Evolutionary conservation across 257 asterid species (phyloP).

Genomic region (Solanum chaucha): DNA sequence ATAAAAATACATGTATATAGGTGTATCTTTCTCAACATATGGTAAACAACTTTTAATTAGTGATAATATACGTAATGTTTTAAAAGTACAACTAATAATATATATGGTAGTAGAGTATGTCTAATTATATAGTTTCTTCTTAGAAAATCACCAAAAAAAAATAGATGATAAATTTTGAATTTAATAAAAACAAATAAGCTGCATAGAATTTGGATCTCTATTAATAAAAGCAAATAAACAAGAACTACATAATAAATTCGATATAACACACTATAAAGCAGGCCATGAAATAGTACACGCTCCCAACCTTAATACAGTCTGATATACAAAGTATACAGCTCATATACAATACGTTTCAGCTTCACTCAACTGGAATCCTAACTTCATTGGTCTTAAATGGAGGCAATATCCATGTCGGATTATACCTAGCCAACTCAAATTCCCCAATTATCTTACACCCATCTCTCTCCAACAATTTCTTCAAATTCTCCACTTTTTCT

Average conservation of each 20-base stretch:
- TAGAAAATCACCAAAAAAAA: too few relatives aligned
- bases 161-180: too few relatives aligned
- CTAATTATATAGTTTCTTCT: too few relatives aligned
- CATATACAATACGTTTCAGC: neutral
- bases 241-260: neutral
- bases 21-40: too few relatives aligned
- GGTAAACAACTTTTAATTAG: too few relatives aligned
- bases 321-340: neutral
- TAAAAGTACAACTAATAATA: too few relatives aligned
- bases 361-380: conserved; percentile 64
- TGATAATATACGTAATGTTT: too few relatives aligned
- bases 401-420: conserved; percentile 91
- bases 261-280: too few relatives aligned
- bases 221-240: neutral
- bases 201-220: neutral
- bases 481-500: conserved; percentile 51
- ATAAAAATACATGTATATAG: too few relatives aligned
- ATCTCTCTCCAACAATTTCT: conserved; percentile 58
- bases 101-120: too few relatives aligned
- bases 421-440: conserved; percentile 74
- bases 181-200: too few relatives aligned
- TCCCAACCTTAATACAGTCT: neutral
- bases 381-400: conserved; percentile 73
- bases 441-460: conserved; percentile 61
- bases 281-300: too few relatives aligned